Percentiles rank a stretch among this genome's conserved stretches.
These are phyloP conservation scores for Penicillium herquei DNA, from an alignment of 495 filamentous ascomycete genomes.

Conservation along the genomic window DNA sequence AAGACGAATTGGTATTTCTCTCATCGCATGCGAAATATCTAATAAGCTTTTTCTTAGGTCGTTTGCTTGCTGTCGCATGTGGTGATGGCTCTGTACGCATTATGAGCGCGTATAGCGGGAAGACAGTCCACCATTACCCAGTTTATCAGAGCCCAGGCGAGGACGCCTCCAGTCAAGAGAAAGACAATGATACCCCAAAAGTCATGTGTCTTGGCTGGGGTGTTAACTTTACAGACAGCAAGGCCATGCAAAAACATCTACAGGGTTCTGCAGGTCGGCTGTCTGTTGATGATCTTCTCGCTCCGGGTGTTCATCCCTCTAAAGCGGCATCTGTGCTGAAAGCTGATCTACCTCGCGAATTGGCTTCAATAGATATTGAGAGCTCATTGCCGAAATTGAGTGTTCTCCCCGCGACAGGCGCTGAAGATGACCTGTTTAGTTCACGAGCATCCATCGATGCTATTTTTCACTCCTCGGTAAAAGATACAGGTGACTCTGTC, in stretches of 20 bases:
- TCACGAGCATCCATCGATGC: conserved; percentile 28
- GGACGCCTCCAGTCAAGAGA: conserved; percentile 33
- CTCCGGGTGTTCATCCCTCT: conserved; percentile 37
- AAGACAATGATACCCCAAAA: conserved; percentile 17
- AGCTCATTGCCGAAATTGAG: conserved; percentile 78
- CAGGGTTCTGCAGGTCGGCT: conserved; percentile 39
- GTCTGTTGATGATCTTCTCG: conserved; percentile 43
- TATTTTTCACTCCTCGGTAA: conserved; percentile 37
- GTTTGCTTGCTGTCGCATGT: conserved; percentile 75
- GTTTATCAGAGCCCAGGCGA: conserved; percentile 23
- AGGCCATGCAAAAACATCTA: conserved; percentile 42
- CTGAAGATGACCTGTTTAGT: conserved; percentile 36
- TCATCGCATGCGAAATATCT: neutral
- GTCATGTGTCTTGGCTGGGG: conserved; percentile 74
- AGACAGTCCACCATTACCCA: conserved; percentile 68
- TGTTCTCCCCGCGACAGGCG: conserved; percentile 57
- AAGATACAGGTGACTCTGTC: conserved; percentile 65
- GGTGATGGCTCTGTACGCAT: conserved; percentile 68
- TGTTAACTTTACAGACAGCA: conserved; percentile 62
- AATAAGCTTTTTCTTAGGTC: conserved; percentile 42
- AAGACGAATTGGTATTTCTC: neutral
- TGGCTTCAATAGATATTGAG: conserved; percentile 77
- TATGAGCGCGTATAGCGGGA: conserved; percentile 72
- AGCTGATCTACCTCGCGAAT: conserved; percentile 70
- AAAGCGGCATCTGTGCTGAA: conserved; percentile 41